These are phyloP conservation scores for Platanus orientalis DNA, from an alignment of 164 flowering plant genomes.

Conservation along the genomic window DNA sequence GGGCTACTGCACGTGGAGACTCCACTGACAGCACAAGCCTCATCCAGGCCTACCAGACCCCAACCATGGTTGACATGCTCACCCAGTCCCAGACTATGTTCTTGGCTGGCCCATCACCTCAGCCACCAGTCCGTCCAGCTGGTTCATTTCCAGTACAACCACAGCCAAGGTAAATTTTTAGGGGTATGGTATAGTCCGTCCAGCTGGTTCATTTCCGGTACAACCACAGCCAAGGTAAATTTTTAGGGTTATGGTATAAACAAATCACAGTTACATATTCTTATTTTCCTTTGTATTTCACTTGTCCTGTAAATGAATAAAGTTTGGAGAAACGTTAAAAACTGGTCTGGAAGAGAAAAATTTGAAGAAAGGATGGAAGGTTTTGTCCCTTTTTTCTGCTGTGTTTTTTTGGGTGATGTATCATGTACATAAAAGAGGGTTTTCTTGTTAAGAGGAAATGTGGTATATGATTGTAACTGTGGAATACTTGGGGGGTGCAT, in stretches of 20 bases:
- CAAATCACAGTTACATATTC: conserved; percentile 12
- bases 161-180: conserved; percentile 55
- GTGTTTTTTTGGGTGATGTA: conserved; percentile 1
- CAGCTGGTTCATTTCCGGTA: conserved; percentile 37
- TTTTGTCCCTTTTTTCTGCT: conserved; percentile 9
- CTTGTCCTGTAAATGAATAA: conserved; percentile 34
- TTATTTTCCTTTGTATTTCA: conserved; percentile 13
- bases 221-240: conserved; percentile 50
- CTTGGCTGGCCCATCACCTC: conserved; percentile 32
- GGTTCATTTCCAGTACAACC: conserved; percentile 39
- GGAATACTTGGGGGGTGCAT: conserved; percentile 30
- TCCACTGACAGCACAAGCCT: conserved; percentile 58
- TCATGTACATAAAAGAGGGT: conserved; percentile 25
- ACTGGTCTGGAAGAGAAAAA: conserved; percentile 18
- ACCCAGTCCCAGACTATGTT: conserved; percentile 72
- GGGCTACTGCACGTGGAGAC: conserved; percentile 94
- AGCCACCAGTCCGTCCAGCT: conserved; percentile 34
- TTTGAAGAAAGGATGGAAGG: conserved; percentile 9
- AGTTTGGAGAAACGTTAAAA: conserved; percentile 14
- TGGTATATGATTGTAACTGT: conserved; percentile 32
- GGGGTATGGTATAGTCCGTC: no score
- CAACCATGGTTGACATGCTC: conserved; percentile 88
- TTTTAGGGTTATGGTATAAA: background rate
- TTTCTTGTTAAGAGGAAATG: conserved; percentile 13
- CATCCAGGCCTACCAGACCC: conserved; percentile 76